Evolutionary conservation across 2,329 filamentous ascomycete species (phyloP).

Genomic region (Dactylellina cionopaga): DNA sequence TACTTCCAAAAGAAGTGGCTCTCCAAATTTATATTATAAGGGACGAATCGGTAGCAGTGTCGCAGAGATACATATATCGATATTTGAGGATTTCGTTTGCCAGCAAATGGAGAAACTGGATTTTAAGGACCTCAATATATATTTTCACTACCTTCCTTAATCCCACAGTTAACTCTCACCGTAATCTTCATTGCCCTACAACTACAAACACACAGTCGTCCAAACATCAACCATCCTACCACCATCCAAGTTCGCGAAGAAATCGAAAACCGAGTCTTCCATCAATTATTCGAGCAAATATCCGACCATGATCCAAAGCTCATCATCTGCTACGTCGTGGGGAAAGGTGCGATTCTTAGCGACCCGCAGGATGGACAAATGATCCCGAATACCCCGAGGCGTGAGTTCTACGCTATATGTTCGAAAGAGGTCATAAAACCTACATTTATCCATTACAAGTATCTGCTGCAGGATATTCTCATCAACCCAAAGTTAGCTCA

Average conservation of each 20-base stretch:
- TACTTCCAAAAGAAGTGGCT: no score
- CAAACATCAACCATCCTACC: neutral
- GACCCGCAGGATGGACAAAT: neutral
- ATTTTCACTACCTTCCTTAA: no score
- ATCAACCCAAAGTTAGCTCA: constrained; percentile 1
- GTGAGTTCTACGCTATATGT: constrained; percentile 4
- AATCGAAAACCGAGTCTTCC: constrained; percentile 14
- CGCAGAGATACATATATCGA: no score
- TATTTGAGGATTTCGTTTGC: no score
- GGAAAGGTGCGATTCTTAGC: neutral
- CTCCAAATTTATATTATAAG: no score
- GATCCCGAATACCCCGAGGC: neutral
- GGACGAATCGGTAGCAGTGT: no score
- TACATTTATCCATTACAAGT: constrained; percentile 12
- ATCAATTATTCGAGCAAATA: constrained; percentile 1
- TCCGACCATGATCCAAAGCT: constrained; percentile 22
- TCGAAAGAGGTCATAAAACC: neutral
- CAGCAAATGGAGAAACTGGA: no score
- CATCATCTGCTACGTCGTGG: constrained; percentile 8
- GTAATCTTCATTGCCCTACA: neutral
- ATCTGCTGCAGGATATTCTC: constrained; percentile 7
- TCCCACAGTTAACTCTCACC: no score
- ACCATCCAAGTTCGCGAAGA: constrained; percentile 10
- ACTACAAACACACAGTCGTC: neutral
- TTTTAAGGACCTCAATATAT: no score